These are phyloP conservation scores for Puccinia triticina DNA, from an alignment of 1,284 basidiomycete genomes.

Conservation along the genomic window DNA sequence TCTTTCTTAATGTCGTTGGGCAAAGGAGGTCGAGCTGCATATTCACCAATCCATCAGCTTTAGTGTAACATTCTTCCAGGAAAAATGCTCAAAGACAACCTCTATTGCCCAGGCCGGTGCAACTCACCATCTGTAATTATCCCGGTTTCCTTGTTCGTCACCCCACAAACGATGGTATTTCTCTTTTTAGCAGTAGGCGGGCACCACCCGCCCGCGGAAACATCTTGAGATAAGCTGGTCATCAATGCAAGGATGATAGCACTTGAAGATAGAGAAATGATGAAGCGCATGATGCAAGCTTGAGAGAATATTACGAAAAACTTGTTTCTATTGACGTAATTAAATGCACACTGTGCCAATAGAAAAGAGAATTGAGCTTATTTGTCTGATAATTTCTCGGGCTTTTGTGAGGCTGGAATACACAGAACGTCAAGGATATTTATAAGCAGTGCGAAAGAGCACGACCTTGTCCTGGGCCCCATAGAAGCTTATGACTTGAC, in stretches of 20 bases:
- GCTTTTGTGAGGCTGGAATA: background rate
- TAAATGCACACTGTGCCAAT: background rate
- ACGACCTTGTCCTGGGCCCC: no score
- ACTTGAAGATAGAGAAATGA: background rate
- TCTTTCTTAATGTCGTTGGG: no score
- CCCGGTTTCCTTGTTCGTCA: background rate
- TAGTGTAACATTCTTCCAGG: no score
- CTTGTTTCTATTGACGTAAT: background rate
- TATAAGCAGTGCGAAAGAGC: background rate
- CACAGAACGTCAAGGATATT: background rate
- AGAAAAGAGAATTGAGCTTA: background rate
- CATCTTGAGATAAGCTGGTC: background rate
- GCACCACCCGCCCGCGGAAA: background rate
- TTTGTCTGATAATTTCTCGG: background rate
- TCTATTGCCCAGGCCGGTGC: no score
- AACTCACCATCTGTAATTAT: background rate
- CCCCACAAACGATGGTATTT: background rate
- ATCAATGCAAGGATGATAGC: background rate
- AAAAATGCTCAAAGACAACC: no score
- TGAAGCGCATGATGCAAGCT: background rate
- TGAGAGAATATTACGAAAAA: background rate
- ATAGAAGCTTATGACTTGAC: no score
- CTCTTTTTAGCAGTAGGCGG: background rate
- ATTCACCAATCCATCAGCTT: no score
- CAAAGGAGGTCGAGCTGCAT: no score